These are phyloP conservation scores for Ustilago tritici DNA, from an alignment of 1,284 basidiomycete species.

Conservation along the genomic window DNA sequence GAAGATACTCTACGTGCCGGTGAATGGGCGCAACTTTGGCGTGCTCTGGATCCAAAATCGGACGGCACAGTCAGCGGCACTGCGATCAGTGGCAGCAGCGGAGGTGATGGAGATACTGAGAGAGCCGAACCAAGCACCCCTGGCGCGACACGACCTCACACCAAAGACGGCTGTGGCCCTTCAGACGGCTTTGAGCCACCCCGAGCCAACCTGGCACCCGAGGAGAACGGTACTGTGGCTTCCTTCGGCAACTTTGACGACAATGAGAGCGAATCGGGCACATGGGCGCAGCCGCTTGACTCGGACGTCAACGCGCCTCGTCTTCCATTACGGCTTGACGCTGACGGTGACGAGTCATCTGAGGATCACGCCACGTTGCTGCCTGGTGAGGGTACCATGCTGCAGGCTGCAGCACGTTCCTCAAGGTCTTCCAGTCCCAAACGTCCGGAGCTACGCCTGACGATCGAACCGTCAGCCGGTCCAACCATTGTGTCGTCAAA, in stretches of 20 bases:
- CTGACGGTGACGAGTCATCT: constrained; percentile 12
- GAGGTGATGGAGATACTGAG: constrained; percentile 46
- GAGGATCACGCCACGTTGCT: constrained; percentile 40
- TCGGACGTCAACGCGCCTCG: constrained; percentile 39
- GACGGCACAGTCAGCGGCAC: constrained; percentile 30
- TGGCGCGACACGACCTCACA: constrained; percentile 26
- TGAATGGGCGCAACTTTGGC: constrained; percentile 53
- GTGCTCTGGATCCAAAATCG: constrained; percentile 23
- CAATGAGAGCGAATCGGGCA: constrained; percentile 59
- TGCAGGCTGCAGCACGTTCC: constrained; percentile 23
- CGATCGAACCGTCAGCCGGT: constrained; percentile 52
- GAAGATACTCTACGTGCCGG: constrained; percentile 57
- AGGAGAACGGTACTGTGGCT: constrained; percentile 53
- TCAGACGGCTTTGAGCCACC: constrained; percentile 4
- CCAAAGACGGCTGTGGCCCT: constrained; percentile 22
- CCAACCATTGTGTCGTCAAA: constrained; percentile 26
- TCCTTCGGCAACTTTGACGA: constrained; percentile 62
- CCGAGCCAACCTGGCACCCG: constrained; percentile 31
- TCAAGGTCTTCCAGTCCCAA: constrained; percentile 38
- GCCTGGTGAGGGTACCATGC: constrained; percentile 35
- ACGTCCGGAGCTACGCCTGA: constrained; percentile 59
- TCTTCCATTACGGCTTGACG: constrained; percentile 33
- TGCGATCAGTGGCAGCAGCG: constrained; percentile 45
- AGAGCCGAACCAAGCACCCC: constrained; percentile 48
- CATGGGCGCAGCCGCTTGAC: constrained; percentile 66